Evolutionary conservation across 2,329 filamentous ascomycete genomes (phyloP), one percentile per base, ranked within the genome.

Genomic region (Metarhizium rileyi): DNA sequence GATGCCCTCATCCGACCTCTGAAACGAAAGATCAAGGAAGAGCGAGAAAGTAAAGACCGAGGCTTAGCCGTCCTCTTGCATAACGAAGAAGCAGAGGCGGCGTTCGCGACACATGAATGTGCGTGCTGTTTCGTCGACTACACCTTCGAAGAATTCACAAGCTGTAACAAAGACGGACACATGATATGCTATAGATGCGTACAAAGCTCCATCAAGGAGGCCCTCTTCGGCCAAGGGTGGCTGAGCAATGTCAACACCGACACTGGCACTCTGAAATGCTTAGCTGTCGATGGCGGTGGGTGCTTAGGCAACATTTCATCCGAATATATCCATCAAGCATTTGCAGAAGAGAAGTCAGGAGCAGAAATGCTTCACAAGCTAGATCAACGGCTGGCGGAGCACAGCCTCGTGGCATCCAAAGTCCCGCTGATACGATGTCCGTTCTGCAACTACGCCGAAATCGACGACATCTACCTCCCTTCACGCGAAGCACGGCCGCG

Each of bases 211-310:
- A 77, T 91, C 52, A 86, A 84, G 46, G 91, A 97, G 63, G 90
- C 90, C 2, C 72, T 97, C 0, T 97, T 95, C 63, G 93, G 93
- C 0, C 93, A 97, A 65, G 88, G 88, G 47, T 96, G 91, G 88
- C 79, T 81, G 46, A 83, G 86, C 52, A 93, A 81, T 59, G 84
- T 96, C 57, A 78, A 93, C 61, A 67, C 80, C 26, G 76, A 82
- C 51, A 80, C 75, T 35, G 86, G 86, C 35, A 90, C 88, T 0
- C 73, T 97, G 48, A 81, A 80, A 53, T 97, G 93, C 63, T 77
- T 95, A n/a, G 88, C 90, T 1, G 83, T 88, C 0, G 77, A 84
- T 46, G 72, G 78, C 0, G 69, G 76, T 42, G 81, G 80, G n/a
- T 97, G 93, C 58, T 62, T 75, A 14, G 89, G 90, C n/a, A 79